A percentile compares a stretch with the other conserved stretches of the same genome.
Conservation (phyloP, 352 stramenopile species). For the Lagenidium sp. region DNA sequence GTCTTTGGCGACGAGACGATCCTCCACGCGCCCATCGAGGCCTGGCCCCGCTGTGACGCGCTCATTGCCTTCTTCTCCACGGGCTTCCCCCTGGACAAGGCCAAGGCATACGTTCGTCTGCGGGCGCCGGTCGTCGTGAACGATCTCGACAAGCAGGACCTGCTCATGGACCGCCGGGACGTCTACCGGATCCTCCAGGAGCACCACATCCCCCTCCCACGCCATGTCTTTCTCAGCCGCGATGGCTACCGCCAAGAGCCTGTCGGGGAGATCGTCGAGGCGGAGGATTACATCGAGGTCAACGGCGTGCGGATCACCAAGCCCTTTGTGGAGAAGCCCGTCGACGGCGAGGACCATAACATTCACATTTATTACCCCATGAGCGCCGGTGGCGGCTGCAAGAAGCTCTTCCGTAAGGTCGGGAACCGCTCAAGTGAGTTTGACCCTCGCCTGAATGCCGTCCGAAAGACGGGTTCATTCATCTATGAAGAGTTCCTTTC, state of each 20-base stretch:
- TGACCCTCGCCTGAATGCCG: conserved; percentile 93
- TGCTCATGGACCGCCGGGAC: conserved; percentile 92
- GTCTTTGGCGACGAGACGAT: conserved; percentile 98
- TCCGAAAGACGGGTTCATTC: conserved; percentile 88
- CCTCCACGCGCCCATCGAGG: conserved; percentile 88
- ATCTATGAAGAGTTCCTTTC: conserved; percentile 99
- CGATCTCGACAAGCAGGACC: conserved; percentile 92
- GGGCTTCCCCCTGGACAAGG: conserved; percentile 97
- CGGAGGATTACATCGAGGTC: conserved; percentile 77
- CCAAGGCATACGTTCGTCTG: conserved; percentile 93
- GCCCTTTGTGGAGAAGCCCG: conserved; percentile 99
- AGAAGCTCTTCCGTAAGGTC: conserved; percentile 98
- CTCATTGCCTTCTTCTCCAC: conserved; percentile 98
- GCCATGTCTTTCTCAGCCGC: conserved; percentile 92
- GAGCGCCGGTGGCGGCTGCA: conserved; percentile 97
- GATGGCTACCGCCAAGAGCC: conserved; percentile 82
- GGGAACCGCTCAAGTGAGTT: conserved; percentile 91
- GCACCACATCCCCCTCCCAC: conserved; percentile 91
- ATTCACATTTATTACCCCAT: conserved; percentile 99
- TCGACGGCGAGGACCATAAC: conserved; percentile 99
- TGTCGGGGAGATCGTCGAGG: conserved; percentile 35
- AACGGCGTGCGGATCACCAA: conserved; percentile 96
- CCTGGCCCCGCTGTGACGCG: conserved; percentile 93
- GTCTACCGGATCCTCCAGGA: conserved; percentile 93
- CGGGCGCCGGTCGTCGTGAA: conserved; percentile 95